Conservation (phyloP, 2,329 filamentous ascomycete species). For the Cercospora sp. region DNA sequence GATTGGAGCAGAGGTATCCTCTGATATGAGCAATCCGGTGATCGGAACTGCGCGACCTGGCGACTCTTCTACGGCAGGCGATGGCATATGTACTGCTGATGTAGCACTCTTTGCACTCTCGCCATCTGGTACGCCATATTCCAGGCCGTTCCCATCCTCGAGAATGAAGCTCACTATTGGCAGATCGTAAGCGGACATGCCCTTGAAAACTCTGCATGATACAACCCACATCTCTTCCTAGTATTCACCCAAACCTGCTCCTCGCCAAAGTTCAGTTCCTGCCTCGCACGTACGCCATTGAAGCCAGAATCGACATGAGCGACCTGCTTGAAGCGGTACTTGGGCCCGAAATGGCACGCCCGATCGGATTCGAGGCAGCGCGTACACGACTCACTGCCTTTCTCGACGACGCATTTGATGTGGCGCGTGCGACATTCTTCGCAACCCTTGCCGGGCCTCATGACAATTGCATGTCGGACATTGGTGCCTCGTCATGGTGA, state of each 20-base stretch:
- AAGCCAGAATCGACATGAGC: slow-evolving; percentile 23
- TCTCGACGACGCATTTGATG: slow-evolving; percentile 27
- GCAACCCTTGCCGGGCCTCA: slow-evolving; percentile 31
- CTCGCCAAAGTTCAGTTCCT: slow-evolving; percentile 20
- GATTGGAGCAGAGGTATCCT: neutral
- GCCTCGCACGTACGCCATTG: slow-evolving; percentile 12
- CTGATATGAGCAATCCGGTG: slow-evolving; percentile 1
- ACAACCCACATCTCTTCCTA: slow-evolving; percentile 19
- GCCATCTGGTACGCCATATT: slow-evolving; percentile 26
- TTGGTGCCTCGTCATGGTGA: slow-evolving; percentile 2
- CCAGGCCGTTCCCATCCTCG: slow-evolving; percentile 26
- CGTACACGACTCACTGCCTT: slow-evolving; percentile 22
- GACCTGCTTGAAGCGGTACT: slow-evolving; percentile 29
- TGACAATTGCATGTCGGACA: slow-evolving; percentile 18
- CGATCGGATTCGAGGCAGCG: slow-evolving; percentile 26
- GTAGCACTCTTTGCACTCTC: slow-evolving; percentile 10
- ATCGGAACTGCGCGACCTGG: slow-evolving; percentile 15
- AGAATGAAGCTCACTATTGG: slow-evolving; percentile 24
- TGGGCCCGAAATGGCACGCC: slow-evolving; percentile 27
- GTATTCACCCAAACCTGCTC: slow-evolving; percentile 29
- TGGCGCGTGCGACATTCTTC: slow-evolving; percentile 28
- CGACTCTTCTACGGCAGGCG: slow-evolving; percentile 3
- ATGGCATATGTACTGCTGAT: neutral
- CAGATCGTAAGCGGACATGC: neutral
- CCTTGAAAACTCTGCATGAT: neutral